Conservation (phyloP, 2,329 filamentous ascomycete species). For the Diaporthe vexans region DNA sequence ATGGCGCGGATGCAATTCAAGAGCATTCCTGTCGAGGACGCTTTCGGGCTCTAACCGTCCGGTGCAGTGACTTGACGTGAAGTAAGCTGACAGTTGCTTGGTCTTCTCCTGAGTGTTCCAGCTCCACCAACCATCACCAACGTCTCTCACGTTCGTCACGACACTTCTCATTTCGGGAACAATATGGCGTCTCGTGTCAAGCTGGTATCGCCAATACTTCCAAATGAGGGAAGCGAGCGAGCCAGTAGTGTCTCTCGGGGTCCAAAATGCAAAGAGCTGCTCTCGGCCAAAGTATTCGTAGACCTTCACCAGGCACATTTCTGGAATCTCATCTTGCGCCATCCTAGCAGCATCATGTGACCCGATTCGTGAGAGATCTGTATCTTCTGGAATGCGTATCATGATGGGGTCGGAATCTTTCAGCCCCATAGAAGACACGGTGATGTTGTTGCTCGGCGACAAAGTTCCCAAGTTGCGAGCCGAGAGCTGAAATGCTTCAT, state of each 20-base stretch:
- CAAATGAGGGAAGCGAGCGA: slow-evolving; percentile 1
- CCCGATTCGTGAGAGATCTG: not conserved
- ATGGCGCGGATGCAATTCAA: not conserved
- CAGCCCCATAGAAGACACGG: not conserved
- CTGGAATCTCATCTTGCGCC: not conserved
- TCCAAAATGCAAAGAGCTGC: slow-evolving; percentile 14
- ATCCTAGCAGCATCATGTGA: not conserved
- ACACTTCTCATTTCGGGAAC: not conserved
- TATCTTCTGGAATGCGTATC: slow-evolving; percentile 16
- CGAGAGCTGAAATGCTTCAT: slow-evolving; percentile 17
- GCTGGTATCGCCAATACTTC: slow-evolving; percentile 20
- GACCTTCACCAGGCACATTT: slow-evolving; percentile 33
- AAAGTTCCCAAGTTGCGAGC: not conserved
- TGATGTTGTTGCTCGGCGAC: not conserved
- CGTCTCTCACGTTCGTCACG: accelerated
- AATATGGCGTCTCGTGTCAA: no score
- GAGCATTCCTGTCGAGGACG: not conserved
- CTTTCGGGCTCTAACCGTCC: slow-evolving; percentile 10
- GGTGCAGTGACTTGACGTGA: not conserved
- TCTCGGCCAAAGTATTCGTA: not conserved
- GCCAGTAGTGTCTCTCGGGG: not conserved
- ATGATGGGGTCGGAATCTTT: slow-evolving; percentile 10
- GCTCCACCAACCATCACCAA: not conserved
- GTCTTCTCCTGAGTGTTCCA: not conserved
- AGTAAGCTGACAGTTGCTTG: not conserved